Evolutionary conservation across 1,139 yeast species (phyloP).

Genomic region (Nakaseomyces sp.): DNA sequence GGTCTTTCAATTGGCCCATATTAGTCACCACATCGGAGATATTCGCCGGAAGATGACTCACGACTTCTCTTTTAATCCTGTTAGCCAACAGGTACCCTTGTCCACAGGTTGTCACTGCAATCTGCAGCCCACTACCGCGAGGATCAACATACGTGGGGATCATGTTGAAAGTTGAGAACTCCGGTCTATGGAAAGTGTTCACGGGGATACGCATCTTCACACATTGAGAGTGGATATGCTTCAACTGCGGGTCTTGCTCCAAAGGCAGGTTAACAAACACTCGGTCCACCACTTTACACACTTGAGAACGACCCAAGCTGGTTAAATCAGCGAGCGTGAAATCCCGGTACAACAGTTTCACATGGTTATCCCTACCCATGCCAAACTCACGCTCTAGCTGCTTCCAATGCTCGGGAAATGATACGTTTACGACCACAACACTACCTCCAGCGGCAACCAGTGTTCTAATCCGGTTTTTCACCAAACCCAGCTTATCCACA

Average conservation of each 20-base stretch:
- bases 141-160: constrained; percentile 67
- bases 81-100: constrained; percentile 85
- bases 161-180: constrained; percentile 65
- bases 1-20: constrained; percentile 56
- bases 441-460: constrained; percentile 50
- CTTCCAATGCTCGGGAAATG: constrained; percentile 18
- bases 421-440: constrained; percentile 40
- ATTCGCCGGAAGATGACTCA: constrained; percentile 55
- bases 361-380: constrained; percentile 12
- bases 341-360: constrained; percentile 33
- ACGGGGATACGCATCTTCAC: constrained; percentile 62
- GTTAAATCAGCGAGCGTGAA: constrained; percentile 41
- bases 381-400: constrained; percentile 16
- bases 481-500: constrained; percentile 34
- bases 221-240: constrained; percentile 43
- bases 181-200: constrained; percentile 67
- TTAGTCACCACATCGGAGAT: constrained; percentile 60
- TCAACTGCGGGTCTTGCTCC: constrained; percentile 30
- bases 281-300: constrained; percentile 57
- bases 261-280: constrained; percentile 54
- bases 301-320: constrained; percentile 54
- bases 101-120: constrained; percentile 81
- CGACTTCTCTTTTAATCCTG: constrained; percentile 67
- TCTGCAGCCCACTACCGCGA: constrained; percentile 49
- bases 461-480: constrained; percentile 43